Evolutionary conservation across 1,284 basidiomycete genomes (phyloP).

Genomic region (Pseudomicrostroma phylloplanum): DNA sequence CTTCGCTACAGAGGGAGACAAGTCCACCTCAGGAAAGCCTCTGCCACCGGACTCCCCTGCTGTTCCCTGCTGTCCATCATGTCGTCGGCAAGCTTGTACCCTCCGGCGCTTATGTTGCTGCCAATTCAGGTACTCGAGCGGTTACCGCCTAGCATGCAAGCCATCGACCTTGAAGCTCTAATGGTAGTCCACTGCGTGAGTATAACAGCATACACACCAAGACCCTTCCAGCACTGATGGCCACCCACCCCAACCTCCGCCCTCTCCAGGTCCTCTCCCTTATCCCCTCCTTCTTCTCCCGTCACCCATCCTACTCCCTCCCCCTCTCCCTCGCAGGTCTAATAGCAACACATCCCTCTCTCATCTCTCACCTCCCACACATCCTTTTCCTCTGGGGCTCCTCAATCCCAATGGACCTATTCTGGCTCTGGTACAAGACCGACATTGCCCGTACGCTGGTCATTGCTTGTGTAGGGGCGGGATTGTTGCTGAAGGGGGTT

Average conservation of each 20-base stretch:
- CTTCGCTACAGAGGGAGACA: no score
- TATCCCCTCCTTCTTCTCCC: not conserved
- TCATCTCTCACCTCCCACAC: not conserved
- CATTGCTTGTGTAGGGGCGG: slow-evolving; percentile 1
- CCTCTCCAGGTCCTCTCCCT: not conserved
- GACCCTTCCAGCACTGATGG: no score
- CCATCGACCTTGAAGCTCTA: not conserved
- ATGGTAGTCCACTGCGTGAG: not conserved
- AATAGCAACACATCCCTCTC: not conserved
- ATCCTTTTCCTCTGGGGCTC: not conserved
- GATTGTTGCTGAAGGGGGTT: not conserved
- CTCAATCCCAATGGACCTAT: not conserved
- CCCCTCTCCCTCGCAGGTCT: not conserved
- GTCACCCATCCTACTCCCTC: not conserved
- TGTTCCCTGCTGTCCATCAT: not conserved
- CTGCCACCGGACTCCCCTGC: no score
- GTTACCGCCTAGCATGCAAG: not conserved
- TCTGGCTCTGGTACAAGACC: not conserved
- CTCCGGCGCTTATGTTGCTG: not conserved
- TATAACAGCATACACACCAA: no score
- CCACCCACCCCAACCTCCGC: no score
- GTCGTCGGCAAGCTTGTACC: not conserved
- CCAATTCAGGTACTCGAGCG: not conserved
- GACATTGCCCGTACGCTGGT: not conserved
- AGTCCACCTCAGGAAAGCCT: no score